Evolutionary conservation across 306 rosid genomes (phyloP).

Genomic region (Senna siamea): DNA sequence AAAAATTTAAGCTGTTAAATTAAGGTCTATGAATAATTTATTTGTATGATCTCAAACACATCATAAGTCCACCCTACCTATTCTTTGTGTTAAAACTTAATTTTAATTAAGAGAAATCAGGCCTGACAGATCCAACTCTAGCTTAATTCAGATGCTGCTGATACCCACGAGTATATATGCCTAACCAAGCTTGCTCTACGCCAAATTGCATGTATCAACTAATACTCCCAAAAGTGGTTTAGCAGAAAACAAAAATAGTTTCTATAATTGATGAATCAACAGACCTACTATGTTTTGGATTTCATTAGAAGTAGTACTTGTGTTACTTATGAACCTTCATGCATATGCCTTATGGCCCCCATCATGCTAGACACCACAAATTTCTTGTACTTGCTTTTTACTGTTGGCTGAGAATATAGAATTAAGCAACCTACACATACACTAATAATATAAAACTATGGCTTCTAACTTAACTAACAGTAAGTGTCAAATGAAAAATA

Average conservation of each 20-base stretch:
- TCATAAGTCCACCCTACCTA: too few relatives aligned
- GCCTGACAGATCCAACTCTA: too few relatives aligned
- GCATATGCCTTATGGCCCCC: conserved; percentile 6
- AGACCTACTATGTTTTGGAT: conserved; percentile 15
- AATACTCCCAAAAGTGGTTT: not conserved
- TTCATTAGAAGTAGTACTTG: not conserved
- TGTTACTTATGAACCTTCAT: not conserved
- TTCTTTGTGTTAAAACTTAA: too few relatives aligned
- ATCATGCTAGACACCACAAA: conserved; percentile 1
- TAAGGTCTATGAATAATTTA: too few relatives aligned
- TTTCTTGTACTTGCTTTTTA: not conserved
- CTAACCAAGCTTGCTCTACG: conserved; percentile 20
- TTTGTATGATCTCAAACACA: too few relatives aligned
- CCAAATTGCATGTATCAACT: not conserved
- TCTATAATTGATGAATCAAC: conserved; percentile 33
- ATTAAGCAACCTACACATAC: not conserved
- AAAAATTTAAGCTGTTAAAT: too few relatives aligned
- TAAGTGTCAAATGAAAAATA: not conserved
- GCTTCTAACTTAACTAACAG: not conserved
- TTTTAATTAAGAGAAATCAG: too few relatives aligned
- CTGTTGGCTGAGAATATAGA: conserved; percentile 12
- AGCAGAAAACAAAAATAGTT: conserved; percentile 30
- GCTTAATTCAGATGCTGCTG: too few relatives aligned
- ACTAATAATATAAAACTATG: not conserved
- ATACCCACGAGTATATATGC: conserved; percentile 19